Conservation (phyloP, 306 rosid genomes). For the Canavalia ensiformis region DNA sequence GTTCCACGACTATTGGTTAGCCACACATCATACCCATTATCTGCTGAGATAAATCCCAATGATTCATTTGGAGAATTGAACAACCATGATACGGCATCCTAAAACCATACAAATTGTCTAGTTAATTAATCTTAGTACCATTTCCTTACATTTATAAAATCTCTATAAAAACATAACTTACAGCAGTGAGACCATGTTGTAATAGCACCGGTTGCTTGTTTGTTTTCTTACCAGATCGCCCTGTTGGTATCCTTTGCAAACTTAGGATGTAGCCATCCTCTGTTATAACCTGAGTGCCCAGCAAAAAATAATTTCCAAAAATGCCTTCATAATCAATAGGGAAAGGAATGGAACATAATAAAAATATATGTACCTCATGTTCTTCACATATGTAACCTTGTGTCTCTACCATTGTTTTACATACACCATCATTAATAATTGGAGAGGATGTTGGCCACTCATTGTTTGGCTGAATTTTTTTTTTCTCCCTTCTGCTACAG, state of each 20-base stretch:
- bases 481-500: conserved; percentile 45
- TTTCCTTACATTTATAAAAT: background rate
- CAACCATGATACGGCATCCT: conserved; percentile 73
- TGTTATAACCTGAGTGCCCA: conserved; percentile 59
- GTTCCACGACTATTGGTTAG: conserved; percentile 73
- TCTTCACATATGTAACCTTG: conserved; percentile 73
- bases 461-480: background rate
- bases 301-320: too few species aligned
- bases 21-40: conserved; percentile 81
- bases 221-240: conserved; percentile 42
- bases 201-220: conserved; percentile 63
- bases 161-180: conserved; percentile 31
- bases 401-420: conserved; percentile 62
- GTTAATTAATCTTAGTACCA: background rate
- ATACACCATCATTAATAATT: conserved; percentile 53
- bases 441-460: conserved; percentile 30
- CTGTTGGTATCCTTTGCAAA: conserved; percentile 66
- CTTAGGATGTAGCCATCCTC: conserved; percentile 71
- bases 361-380: conserved; percentile 46
- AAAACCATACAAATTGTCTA: conserved; percentile 14
- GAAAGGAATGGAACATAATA: too few species aligned
- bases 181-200: conserved; percentile 72
- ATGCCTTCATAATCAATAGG: background rate
- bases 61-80: conserved; percentile 69
- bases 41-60: conserved; percentile 69